Evolutionary conservation across 2,329 filamentous ascomycete species (phyloP).

Genomic region (Geosmithia putterillii): DNA sequence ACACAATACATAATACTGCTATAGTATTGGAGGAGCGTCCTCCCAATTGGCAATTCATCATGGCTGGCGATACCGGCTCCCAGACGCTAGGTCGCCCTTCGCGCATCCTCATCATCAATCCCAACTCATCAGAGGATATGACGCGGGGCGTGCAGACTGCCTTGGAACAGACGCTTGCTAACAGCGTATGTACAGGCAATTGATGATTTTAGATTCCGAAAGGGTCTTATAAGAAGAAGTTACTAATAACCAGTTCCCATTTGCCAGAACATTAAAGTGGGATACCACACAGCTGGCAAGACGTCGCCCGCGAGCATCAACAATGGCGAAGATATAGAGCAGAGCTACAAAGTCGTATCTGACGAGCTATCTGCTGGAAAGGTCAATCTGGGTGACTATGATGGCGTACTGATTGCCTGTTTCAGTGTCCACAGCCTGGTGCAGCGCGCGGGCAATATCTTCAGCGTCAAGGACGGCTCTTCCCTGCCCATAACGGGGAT

Average conservation of each 20-base stretch:
- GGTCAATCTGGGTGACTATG: slow-evolving; percentile 35
- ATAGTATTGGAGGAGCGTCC: neutral
- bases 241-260: neutral
- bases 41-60: neutral
- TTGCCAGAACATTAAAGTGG: slow-evolving; percentile 33
- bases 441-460: slow-evolving; percentile 27
- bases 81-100: slow-evolving; percentile 8
- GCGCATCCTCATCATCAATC: slow-evolving; percentile 60
- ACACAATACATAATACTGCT: no score
- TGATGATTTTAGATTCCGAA: neutral
- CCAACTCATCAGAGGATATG: slow-evolving; percentile 65
- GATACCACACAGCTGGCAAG: slow-evolving; percentile 53
- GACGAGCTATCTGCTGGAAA: slow-evolving; percentile 30
- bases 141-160: slow-evolving; percentile 48
- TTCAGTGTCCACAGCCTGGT: slow-evolving; percentile 80
- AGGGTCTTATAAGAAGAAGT: no score
- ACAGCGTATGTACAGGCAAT: neutral
- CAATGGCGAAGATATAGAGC: slow-evolving; percentile 52
- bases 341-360: slow-evolving; percentile 51
- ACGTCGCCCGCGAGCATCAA: slow-evolving; percentile 65
- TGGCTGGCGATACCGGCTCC: neutral
- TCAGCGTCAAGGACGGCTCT: no score
- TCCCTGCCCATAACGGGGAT: slow-evolving; percentile 43
- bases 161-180: slow-evolving; percentile 15
- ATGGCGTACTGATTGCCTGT: slow-evolving; percentile 79